A percentile compares a stretch with the other conserved stretches of the same genome.
phyloP scores from a whole-genome alignment of 768 basidiomycete species.

The Termitomyces sp. region DNA sequence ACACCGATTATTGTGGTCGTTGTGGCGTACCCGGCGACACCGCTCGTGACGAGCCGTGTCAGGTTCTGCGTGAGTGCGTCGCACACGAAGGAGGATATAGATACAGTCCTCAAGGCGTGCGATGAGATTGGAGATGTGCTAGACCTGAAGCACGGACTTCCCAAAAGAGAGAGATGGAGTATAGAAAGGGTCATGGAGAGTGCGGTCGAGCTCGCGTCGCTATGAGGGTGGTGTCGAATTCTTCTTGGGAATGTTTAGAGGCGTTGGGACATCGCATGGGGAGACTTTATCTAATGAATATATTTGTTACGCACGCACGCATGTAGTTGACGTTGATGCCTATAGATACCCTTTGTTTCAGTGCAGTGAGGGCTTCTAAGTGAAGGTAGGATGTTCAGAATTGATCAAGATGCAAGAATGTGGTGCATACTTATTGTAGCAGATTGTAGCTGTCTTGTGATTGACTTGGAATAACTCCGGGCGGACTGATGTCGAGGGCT shows the following conservation, averaged over 20 bases:
- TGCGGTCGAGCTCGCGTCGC: constrained; percentile 65
- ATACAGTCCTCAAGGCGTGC: constrained; percentile 77
- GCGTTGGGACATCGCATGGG: neutral
- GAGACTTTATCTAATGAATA: neutral
- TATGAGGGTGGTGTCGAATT: neutral
- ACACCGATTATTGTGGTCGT: constrained; percentile 88
- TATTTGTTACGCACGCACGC: neutral
- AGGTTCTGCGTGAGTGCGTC: constrained; percentile 93
- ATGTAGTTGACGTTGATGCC: neutral
- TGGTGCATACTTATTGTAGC: too few species aligned
- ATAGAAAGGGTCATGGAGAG: constrained; percentile 68
- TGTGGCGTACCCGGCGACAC: constrained; percentile 88
- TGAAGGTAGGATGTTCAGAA: neutral
- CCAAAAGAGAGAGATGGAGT: constrained; percentile 62
- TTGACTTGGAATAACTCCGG: neutral
- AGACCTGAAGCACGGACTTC: constrained; percentile 79
- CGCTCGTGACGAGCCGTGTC: constrained; percentile 82
- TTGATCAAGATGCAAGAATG: neutral
- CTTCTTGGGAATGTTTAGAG: too few species aligned
- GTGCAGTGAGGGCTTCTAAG: neutral
- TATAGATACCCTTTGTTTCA: neutral
- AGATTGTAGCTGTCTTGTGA: neutral
- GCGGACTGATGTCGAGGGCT: neutral
- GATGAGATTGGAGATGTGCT: constrained; percentile 90
- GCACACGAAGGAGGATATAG: constrained; percentile 97